Evolutionary conservation across 306 rosid species (phyloP), one percentile per base, ranked within the genome.

Genomic region (Cucumis cinereus): DNA sequence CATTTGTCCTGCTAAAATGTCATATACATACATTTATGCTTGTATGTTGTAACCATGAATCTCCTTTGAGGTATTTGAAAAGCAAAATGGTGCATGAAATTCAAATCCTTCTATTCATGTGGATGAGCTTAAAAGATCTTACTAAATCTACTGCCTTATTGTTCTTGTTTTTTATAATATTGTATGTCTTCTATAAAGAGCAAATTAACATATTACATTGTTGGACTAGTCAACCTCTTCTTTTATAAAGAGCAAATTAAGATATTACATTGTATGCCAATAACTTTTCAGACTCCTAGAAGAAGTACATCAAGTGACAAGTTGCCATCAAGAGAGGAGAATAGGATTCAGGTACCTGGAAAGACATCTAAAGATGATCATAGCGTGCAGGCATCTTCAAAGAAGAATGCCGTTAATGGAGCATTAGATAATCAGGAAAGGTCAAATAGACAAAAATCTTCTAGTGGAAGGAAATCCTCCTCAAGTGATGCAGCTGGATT

Each of bases 261-360:
- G 10, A 12, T 67, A 20, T 67, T 23, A 20, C 19, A n/a, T 38
- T n/a, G 57, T 45, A 7, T 45, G 13, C 8, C 7, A 22, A 58
- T 50, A 20, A 77, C 26, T 10, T 81, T 36, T 14, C 87, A 95
- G 99, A 54, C 96, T 83, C 93, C 97, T 53, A 89, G 97, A 84
- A 92, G 80, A 84, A 92, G 97, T 70, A 88, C 83, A 52, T 86
- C 92, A 60, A 83, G 86, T 79, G 98, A 95, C 57, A 95, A 84
- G 89, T 63, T 89, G 73, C 60, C 79, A 0, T 84, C 88, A 17
- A 94, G 85, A 80, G 96, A 92, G 79, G 95, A 91, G 53, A 82
- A 80, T 77, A 90, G 80, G 91, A 75, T 78, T 50, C 91, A 86
- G 75, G 40, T 73, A 17, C 61, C 76, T 38, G 62, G 86, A 54